Conservation (phyloP, 768 basidiomycete genomes). For the Hirschioporus abietinus region DNA sequence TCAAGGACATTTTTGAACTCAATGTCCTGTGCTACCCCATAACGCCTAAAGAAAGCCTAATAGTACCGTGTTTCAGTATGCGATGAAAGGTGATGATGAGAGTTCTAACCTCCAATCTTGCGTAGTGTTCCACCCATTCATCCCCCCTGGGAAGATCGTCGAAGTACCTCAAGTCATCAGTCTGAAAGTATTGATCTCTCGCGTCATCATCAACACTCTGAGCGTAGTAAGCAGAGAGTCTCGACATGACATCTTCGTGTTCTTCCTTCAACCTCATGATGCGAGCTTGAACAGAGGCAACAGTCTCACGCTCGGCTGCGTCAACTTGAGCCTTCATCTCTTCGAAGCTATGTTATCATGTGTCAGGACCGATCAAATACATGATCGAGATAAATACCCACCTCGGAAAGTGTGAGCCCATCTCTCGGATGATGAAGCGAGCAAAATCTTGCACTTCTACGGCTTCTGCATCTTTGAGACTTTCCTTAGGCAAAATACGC, state of each 20-base stretch:
- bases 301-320: background rate
- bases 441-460: background rate
- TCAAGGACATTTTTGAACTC: conserved; percentile 26
- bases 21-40: conserved; percentile 18
- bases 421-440: conserved; percentile 1
- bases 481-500: background rate
- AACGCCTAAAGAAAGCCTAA: conserved; percentile 18
- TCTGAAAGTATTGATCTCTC: conserved; percentile 19
- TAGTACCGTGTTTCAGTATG: conserved; percentile 17
- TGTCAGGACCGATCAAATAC: background rate
- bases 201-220: conserved; percentile 29
- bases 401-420: conserved; percentile 4
- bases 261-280: conserved; percentile 25
- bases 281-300: conserved; percentile 10
- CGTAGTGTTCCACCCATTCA: conserved; percentile 1
- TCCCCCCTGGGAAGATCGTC: background rate
- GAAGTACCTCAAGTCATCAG: conserved; percentile 11
- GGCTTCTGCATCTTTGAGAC: background rate
- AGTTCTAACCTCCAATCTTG: background rate
- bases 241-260: conserved; percentile 26
- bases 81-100: conserved; percentile 14
- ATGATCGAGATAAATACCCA: background rate
- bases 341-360: background rate
- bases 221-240: conserved; percentile 25
- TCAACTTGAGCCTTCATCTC: conserved; percentile 3